Percentiles rank a stretch among this genome's conserved stretches.
These are phyloP conservation scores for Lentinula guzmanii DNA, from an alignment of 768 basidiomycete genomes.

Conservation along the genomic window DNA sequence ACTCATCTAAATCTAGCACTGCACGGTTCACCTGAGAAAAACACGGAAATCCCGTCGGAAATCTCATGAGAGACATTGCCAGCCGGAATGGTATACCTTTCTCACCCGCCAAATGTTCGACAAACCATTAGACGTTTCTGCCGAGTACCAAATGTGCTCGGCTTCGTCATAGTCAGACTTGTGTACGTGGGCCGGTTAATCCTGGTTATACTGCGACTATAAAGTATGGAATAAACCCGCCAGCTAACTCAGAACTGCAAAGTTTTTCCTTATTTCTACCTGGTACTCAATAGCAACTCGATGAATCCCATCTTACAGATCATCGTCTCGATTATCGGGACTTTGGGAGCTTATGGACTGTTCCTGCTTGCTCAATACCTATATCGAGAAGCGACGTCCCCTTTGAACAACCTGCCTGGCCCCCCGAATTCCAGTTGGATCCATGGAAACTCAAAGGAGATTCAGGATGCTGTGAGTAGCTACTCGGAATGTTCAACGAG, in stretches of 20 bases:
- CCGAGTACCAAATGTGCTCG: not conserved
- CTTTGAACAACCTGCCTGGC: constrained; percentile 17
- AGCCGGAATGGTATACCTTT: too few relatives aligned
- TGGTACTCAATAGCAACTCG: not conserved
- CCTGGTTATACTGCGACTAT: not conserved
- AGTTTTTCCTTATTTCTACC: not conserved
- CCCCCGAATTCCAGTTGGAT: constrained; percentile 26
- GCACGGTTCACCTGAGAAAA: too few relatives aligned
- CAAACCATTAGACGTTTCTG: not conserved
- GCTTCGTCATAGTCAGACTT: not conserved
- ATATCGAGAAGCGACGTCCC: not conserved
- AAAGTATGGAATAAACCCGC: not conserved
- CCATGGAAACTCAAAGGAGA: constrained; percentile 25
- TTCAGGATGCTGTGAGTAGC: constrained; percentile 18
- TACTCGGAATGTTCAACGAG: not conserved
- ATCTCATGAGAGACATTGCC: not conserved
- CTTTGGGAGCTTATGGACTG: not conserved
- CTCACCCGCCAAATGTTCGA: too few relatives aligned
- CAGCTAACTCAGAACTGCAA: not conserved
- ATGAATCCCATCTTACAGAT: not conserved
- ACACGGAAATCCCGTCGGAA: not conserved
- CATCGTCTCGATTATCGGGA: not conserved
- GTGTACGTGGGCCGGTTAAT: not conserved
- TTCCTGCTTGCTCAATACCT: not conserved
- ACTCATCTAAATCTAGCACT: too few relatives aligned